These are phyloP conservation scores for Xylaria telfairii DNA, from an alignment of 495 filamentous ascomycete genomes.

Conservation along the genomic window DNA sequence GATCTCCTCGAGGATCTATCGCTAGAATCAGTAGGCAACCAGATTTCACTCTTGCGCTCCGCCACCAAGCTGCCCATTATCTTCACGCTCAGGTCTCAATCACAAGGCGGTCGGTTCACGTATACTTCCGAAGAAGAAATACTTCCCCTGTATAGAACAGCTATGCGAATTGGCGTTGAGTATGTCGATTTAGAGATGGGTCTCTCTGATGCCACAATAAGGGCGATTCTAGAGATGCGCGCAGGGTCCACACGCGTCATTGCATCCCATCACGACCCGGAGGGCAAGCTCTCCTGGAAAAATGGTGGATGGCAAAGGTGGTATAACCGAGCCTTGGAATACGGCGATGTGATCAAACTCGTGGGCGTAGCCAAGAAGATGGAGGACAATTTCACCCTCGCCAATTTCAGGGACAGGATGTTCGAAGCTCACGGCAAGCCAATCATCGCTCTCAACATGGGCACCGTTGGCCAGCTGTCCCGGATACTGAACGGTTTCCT, in stretches of 20 bases:
- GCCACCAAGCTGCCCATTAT: slow-evolving; percentile 83
- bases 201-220: slow-evolving; percentile 66
- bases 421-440: slow-evolving; percentile 73
- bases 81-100: slow-evolving; percentile 86
- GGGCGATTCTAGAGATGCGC: slow-evolving; percentile 66
- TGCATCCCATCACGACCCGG: slow-evolving; percentile 92
- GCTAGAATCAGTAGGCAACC: slow-evolving; percentile 77
- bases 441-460: slow-evolving; percentile 97
- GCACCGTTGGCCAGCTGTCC: slow-evolving; percentile 83
- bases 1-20: slow-evolving; percentile 83
- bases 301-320: slow-evolving; percentile 86
- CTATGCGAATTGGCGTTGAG: slow-evolving; percentile 82
- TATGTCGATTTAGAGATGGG: slow-evolving; percentile 94
- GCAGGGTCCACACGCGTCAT: slow-evolving; percentile 80
- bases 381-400: slow-evolving; percentile 85
- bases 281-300: slow-evolving; percentile 79
- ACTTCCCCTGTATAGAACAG: slow-evolving; percentile 74
- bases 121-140: slow-evolving; percentile 74
- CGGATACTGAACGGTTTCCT: slow-evolving; percentile 90
- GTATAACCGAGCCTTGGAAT: slow-evolving; percentile 85
- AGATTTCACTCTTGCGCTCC: slow-evolving; percentile 80
- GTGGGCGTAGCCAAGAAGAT: slow-evolving; percentile 80
- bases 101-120: slow-evolving; percentile 88
- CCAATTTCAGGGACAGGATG: slow-evolving; percentile 81
- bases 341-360: slow-evolving; percentile 93